phyloP scores from a whole-genome alignment of 768 basidiomycete species.

The Tricholomella constricta region DNA sequence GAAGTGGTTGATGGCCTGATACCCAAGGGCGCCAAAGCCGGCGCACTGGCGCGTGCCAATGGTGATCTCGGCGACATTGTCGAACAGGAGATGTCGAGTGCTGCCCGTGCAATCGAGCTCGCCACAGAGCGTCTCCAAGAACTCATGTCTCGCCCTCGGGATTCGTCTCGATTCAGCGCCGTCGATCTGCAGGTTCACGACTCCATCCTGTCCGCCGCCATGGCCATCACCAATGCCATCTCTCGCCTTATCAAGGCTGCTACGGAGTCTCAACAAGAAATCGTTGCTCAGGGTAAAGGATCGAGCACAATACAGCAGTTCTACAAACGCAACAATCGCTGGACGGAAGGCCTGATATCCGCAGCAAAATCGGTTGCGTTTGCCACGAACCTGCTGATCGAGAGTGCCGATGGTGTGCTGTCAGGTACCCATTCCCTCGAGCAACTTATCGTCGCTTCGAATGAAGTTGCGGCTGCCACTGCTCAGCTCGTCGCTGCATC shows the following conservation, averaged over 20 bases:
- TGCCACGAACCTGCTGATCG: constrained; percentile 93
- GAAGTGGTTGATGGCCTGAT: constrained; percentile 85
- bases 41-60: constrained; percentile 71
- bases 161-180: constrained; percentile 83
- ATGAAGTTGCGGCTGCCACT: constrained; percentile 95
- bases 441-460: constrained; percentile 99
- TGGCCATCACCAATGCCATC: constrained; percentile 96
- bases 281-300: constrained; percentile 93
- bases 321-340: constrained; percentile 99
- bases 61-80: constrained; percentile 97
- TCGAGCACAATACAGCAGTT: constrained; percentile 93
- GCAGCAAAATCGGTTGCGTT: constrained; percentile 98
- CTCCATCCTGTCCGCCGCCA: constrained; percentile 89
- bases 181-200: constrained; percentile 97
- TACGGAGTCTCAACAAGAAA: constrained; percentile 97
- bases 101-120: constrained; percentile 89
- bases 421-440: constrained; percentile 96
- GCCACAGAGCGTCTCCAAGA: constrained; percentile 89
- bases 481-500: constrained; percentile 99
- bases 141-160: constrained; percentile 89
- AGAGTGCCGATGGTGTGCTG: constrained; percentile 96
- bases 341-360: constrained; percentile 99
- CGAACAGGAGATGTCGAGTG: constrained; percentile 93
- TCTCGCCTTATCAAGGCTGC: constrained; percentile 94
- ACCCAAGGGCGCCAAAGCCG: constrained; percentile 78